Percentiles rank a stretch among this genome's conserved stretches.
Conservation (phyloP, 176 grass and related monocot species). For the Canna indica region DNA sequence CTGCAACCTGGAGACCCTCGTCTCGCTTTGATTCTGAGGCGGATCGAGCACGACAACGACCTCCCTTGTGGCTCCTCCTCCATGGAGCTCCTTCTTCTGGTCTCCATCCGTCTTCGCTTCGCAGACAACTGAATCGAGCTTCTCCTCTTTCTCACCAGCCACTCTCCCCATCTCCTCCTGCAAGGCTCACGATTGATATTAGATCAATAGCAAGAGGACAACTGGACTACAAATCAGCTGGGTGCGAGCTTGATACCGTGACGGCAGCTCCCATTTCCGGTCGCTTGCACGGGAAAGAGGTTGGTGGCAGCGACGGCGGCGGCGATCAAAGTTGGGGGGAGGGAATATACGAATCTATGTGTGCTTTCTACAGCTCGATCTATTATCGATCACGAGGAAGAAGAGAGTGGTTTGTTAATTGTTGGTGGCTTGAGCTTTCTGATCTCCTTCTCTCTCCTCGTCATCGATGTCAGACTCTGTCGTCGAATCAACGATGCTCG, state of each 20-base stretch:
- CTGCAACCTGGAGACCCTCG: conserved; percentile 46
- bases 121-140: neutral
- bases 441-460: conserved; percentile 1
- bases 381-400: conserved; percentile 5
- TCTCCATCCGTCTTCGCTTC: neutral
- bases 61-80: conserved; percentile 28
- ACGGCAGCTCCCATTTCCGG: neutral
- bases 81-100: neutral
- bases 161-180: conserved; percentile 11
- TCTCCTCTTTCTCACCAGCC: conserved; percentile 1
- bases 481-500: neutral
- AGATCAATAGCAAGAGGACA: neutral
- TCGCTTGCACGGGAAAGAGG: neutral
- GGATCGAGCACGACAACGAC: conserved; percentile 14
- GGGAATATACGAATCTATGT: neutral
- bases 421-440: neutral
- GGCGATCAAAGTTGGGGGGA: neutral
- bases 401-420: neutral
- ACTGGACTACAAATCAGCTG: neutral
- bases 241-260: neutral
- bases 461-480: conserved; percentile 17
- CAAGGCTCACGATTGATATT: neutral
- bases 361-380: neutral
- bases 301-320: neutral
- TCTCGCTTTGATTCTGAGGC: neutral